Conservation (phyloP, 1,284 basidiomycete species). For the Wallemia mellicola region DNA sequence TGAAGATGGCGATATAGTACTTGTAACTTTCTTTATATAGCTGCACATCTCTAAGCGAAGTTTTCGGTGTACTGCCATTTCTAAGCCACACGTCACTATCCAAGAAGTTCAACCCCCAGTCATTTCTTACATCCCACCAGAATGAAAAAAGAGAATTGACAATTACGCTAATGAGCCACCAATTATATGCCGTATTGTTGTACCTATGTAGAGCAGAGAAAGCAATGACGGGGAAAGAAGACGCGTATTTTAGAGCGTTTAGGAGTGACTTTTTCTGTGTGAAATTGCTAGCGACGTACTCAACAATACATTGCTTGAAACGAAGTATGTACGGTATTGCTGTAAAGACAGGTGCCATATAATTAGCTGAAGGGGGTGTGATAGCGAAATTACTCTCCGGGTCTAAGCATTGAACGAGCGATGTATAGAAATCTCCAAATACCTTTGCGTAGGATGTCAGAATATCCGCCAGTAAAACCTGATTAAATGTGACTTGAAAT, state of each 20-base stretch:
- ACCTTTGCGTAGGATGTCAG: constrained; percentile 92
- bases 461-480: constrained; percentile 81
- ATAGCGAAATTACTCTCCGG: background rate
- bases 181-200: constrained; percentile 18
- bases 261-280: constrained; percentile 41
- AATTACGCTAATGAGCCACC: constrained; percentile 51
- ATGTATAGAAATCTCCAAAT: constrained; percentile 75
- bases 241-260: constrained; percentile 89
- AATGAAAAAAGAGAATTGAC: constrained; percentile 85
- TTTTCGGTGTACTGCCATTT: background rate
- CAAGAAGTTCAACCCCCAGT: constrained; percentile 75
- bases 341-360: constrained; percentile 2
- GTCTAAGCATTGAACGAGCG: constrained; percentile 39
- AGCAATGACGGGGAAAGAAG: constrained; percentile 90
- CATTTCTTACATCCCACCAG: constrained; percentile 97
- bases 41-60: background rate
- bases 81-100: constrained; percentile 18
- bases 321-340: constrained; percentile 57
- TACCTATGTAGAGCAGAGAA: constrained; percentile 57
- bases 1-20: constrained; percentile 53
- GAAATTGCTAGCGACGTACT: constrained; percentile 39
- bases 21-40: background rate
- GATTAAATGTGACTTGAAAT: constrained; percentile 45
- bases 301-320: constrained; percentile 71
- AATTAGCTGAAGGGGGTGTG: background rate